These are phyloP conservation scores for Starmerella geochares DNA, from an alignment of 805 yeast species.

Conservation along the genomic window DNA sequence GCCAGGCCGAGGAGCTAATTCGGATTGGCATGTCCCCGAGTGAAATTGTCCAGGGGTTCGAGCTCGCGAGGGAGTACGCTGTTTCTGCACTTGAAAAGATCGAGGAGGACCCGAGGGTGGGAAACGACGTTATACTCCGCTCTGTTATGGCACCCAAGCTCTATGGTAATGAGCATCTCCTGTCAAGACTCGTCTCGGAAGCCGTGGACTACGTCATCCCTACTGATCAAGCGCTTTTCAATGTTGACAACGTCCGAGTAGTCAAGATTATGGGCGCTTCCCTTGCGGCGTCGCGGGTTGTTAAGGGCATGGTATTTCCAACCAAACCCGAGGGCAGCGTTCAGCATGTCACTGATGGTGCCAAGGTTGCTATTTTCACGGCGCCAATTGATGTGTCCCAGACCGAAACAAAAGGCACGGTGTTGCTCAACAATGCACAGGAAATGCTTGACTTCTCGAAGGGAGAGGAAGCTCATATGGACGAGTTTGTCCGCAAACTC, in stretches of 20 bases:
- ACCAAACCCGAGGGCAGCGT: slow-evolving; percentile 92
- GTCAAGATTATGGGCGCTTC: slow-evolving; percentile 94
- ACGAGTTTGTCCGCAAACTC: slow-evolving; percentile 71
- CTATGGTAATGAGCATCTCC: slow-evolving; percentile 72
- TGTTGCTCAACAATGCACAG: slow-evolving; percentile 84
- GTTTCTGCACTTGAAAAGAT: slow-evolving; percentile 48
- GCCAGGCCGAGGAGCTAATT: slow-evolving; percentile 74
- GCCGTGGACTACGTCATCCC: slow-evolving; percentile 76
- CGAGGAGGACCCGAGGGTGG: slow-evolving; percentile 44
- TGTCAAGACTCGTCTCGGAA: slow-evolving; percentile 69
- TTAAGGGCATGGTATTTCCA: slow-evolving; percentile 97
- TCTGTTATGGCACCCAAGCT: slow-evolving; percentile 82
- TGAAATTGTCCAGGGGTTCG: slow-evolving; percentile 88
- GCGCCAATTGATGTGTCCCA: slow-evolving; percentile 90
- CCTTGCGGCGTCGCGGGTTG: slow-evolving; percentile 59
- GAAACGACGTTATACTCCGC: slow-evolving; percentile 13
- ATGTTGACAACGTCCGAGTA: slow-evolving; percentile 87
- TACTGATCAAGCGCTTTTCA: slow-evolving; percentile 50
- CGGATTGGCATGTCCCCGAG: slow-evolving; percentile 80
- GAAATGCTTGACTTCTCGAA: slow-evolving; percentile 93
- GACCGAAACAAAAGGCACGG: slow-evolving; percentile 98
- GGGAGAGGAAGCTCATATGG: slow-evolving; percentile 93
- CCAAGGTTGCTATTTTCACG: slow-evolving; percentile 86
- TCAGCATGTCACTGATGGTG: slow-evolving; percentile 47
- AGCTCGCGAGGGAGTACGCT: slow-evolving; percentile 71